phyloP scores from a whole-genome alignment of 129 eudicot species.

The Flaveria bidentis region DNA sequence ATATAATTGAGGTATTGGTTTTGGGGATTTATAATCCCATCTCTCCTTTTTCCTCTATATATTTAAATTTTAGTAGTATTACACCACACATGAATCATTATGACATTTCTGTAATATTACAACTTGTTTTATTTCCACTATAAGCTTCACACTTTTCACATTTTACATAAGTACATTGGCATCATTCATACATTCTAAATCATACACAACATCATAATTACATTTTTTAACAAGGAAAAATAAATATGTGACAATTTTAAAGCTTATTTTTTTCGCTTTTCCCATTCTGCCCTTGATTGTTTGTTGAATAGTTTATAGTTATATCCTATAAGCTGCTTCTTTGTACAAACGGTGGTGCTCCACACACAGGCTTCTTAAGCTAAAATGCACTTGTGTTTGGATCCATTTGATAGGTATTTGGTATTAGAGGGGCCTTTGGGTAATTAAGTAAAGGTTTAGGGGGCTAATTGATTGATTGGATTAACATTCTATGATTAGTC shows the following conservation, averaged over 20 bases:
- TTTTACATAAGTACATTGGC: conserved; percentile 36
- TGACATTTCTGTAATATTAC: background rate
- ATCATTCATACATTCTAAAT: conserved; percentile 28
- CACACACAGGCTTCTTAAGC: conserved; percentile 44
- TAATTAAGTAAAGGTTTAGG: conserved; percentile 31
- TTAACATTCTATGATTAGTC: conserved; percentile 55
- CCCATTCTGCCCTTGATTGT: conserved; percentile 26
- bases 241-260: conserved; percentile 31
- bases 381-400: conserved; percentile 43
- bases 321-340: conserved; percentile 50
- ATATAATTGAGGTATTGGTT: background rate
- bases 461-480: conserved; percentile 7
- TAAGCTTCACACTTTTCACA: conserved; percentile 24
- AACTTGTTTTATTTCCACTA: conserved; percentile 32
- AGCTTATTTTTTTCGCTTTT: conserved; percentile 9
- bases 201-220: conserved; percentile 43
- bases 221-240: conserved; percentile 32
- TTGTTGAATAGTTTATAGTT: conserved; percentile 30
- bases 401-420: conserved; percentile 15
- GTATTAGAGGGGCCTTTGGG: conserved; percentile 27
- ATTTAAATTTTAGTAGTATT: no score
- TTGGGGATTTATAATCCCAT: background rate
- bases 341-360: conserved; percentile 45
- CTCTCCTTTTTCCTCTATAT: no score
- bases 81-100: background rate